A percentile compares a stretch with the other conserved stretches of the same genome.
phyloP scores from a whole-genome alignment of 768 basidiomycete genomes.

The Rhodotorula toruloides region DNA sequence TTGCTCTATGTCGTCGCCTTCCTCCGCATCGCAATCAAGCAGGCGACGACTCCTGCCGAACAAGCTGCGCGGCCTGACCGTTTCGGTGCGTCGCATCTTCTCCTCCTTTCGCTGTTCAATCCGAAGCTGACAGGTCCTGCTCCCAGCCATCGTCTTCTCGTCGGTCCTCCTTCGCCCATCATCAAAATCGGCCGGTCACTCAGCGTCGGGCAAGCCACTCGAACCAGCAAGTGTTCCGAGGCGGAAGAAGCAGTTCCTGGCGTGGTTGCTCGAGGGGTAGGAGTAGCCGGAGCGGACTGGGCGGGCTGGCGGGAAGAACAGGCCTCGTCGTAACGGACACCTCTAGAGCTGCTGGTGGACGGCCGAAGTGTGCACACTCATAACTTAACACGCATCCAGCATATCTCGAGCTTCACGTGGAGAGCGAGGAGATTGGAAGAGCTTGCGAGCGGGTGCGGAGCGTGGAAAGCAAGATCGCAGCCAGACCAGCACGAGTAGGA shows the following conservation, averaged over 20 bases:
- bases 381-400: no score
- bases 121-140: neutral
- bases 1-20: slow-evolving; percentile 23
- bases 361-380: no score
- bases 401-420: no score
- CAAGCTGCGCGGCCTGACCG: slow-evolving; percentile 3
- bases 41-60: neutral
- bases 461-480: no score
- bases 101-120: no score
- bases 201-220: neutral
- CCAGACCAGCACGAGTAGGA: no score
- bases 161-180: slow-evolving; percentile 21
- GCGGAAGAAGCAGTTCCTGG: slow-evolving; percentile 16
- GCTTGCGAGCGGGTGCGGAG: no score
- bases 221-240: slow-evolving; percentile 6
- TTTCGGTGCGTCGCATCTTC: slow-evolving; percentile 9
- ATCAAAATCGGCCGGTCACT: neutral
- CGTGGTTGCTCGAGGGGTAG: neutral
- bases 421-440: no score
- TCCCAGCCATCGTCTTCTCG: slow-evolving; percentile 28
- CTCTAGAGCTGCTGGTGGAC: no score
- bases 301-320: no score
- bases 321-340: no score
- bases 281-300: neutral
- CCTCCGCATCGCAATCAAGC: slow-evolving; percentile 12